Conservation (phyloP, 2,329 filamentous ascomycete genomes). For the Xylaria multiplex region DNA sequence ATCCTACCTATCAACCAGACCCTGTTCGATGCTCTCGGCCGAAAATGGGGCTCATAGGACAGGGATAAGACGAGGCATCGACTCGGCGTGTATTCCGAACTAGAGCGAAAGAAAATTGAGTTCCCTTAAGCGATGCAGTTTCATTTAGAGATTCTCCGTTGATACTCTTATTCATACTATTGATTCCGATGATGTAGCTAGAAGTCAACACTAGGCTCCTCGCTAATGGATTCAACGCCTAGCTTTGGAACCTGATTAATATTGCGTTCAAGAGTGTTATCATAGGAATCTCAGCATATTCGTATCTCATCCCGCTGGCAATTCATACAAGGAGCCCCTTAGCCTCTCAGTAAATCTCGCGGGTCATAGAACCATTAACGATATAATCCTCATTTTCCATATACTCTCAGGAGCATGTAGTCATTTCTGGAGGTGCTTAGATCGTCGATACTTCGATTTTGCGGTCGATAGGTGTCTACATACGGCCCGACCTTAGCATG, state of each 20-base stretch:
- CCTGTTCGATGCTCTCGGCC: slow-evolving; percentile 54
- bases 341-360: slow-evolving; percentile 28
- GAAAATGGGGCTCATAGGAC: slow-evolving; percentile 48
- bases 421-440: slow-evolving; percentile 14
- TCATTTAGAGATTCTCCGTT: neutral
- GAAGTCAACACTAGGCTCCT: too few species aligned
- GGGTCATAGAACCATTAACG: slow-evolving; percentile 17
- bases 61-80: slow-evolving; percentile 2
- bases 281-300: neutral
- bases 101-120: neutral
- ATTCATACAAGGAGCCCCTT: slow-evolving; percentile 17
- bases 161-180: neutral
- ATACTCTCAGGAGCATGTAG: slow-evolving; percentile 3
- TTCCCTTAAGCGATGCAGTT: neutral
- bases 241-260: neutral
- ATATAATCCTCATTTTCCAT: neutral
- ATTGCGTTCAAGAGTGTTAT: neutral
- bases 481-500: slow-evolving; percentile 37
- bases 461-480: slow-evolving; percentile 34
- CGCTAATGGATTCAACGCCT: neutral
- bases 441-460: neutral
- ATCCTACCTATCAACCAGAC: slow-evolving; percentile 59
- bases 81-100: neutral
- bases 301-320: too few species aligned
- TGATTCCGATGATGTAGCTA: neutral